Percentiles rank a stretch among this genome's conserved stretches.
Evolutionary conservation across 1,284 basidiomycete species (phyloP).

Genomic region (Ganoderma lucidum): DNA sequence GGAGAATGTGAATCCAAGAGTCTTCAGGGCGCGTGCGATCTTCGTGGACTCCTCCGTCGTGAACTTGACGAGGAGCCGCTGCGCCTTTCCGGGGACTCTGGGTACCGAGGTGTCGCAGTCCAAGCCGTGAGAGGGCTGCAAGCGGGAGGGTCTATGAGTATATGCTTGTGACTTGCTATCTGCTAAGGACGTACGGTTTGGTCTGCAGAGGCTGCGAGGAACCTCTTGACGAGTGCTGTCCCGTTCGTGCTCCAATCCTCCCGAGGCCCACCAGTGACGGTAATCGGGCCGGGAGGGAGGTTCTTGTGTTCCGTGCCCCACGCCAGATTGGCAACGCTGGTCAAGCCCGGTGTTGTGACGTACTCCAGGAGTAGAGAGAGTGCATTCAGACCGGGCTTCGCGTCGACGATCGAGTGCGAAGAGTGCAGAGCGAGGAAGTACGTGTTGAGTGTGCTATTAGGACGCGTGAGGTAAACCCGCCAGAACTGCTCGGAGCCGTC

Average conservation of each 20-base stretch:
- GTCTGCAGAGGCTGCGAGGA: background rate
- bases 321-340: background rate
- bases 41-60: background rate
- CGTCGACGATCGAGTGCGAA: constrained; percentile 3
- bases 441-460: background rate
- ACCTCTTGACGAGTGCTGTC: background rate
- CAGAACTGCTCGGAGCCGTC: constrained; percentile 1
- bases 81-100: background rate
- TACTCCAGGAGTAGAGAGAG: background rate
- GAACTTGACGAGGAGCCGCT: background rate
- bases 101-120: background rate
- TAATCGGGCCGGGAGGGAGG: constrained; percentile 23
- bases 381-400: background rate
- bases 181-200: background rate
- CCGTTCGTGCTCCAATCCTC: constrained; percentile 18
- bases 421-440: background rate
- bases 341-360: background rate
- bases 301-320: constrained; percentile 27
- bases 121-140: background rate
- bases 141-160: background rate
- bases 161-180: background rate
- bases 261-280: constrained; percentile 20
- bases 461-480: background rate
- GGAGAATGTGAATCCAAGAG: constrained; percentile 3
- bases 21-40: background rate